These are phyloP conservation scores for Alternaria panax DNA, from an alignment of 2,329 filamentous ascomycete genomes.

Conservation along the genomic window DNA sequence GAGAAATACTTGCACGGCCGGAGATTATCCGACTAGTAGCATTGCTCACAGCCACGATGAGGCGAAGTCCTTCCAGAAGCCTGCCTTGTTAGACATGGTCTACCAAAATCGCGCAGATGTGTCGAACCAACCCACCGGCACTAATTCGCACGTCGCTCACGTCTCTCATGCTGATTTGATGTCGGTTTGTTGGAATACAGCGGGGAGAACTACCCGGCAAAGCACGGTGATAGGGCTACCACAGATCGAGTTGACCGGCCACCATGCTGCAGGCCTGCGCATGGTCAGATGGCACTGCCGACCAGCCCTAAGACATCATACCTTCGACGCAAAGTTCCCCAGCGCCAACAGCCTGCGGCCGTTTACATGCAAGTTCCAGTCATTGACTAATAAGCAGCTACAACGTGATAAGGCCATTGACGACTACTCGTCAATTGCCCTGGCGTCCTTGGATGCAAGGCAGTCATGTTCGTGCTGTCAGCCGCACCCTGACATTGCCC, in stretches of 20 bases:
- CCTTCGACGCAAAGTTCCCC: constrained; percentile 14
- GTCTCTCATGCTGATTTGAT: constrained; percentile 22
- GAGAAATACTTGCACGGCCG: neutral
- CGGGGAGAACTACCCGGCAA: constrained; percentile 14
- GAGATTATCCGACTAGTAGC: constrained; percentile 11
- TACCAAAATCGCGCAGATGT: constrained; percentile 18
- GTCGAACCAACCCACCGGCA: constrained; percentile 18
- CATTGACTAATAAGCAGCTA: constrained; percentile 25
- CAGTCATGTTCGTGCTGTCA: constrained; percentile 19
- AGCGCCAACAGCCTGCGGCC: constrained; percentile 20
- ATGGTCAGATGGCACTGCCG: constrained; percentile 29
- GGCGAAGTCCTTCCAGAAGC: constrained; percentile 27
- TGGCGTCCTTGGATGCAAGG: constrained; percentile 18
- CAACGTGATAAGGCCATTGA: constrained; percentile 28
- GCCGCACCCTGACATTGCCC: constrained; percentile 21
- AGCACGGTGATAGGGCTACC: constrained; percentile 13
- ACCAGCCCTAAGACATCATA: constrained; percentile 18
- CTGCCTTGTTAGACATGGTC: constrained; percentile 14
- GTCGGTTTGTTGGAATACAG: constrained; percentile 5
- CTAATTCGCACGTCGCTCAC: constrained; percentile 14
- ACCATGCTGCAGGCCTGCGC: constrained; percentile 16
- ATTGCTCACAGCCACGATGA: constrained; percentile 25
- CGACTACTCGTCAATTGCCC: constrained; percentile 28
- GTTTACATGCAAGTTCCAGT: constrained; percentile 15
- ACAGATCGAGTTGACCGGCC: constrained; percentile 25